Evolutionary conservation across 345 rosid genomes (phyloP).

Genomic region (Salix udensis): DNA sequence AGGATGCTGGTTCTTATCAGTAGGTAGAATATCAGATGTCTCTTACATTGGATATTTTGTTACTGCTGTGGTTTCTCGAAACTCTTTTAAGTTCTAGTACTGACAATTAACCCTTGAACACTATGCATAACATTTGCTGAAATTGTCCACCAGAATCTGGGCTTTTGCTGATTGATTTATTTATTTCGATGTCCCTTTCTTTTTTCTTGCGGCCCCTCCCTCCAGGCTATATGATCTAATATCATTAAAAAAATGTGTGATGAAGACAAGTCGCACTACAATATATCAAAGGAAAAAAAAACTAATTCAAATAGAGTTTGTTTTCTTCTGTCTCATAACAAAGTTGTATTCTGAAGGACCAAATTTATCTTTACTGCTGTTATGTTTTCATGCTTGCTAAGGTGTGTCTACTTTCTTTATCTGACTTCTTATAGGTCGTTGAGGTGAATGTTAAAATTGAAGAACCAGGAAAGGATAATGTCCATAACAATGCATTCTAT

Average conservation of each 20-base stretch:
- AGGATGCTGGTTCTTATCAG: background rate
- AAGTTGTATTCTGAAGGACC: too few relatives aligned
- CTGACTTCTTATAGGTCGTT: constrained; percentile 51
- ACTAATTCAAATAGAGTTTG: too few relatives aligned
- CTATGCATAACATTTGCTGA: background rate
- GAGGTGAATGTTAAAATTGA: constrained; percentile 79
- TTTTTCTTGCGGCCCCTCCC: too few relatives aligned
- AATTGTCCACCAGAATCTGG: too few relatives aligned
- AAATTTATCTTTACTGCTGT: too few relatives aligned
- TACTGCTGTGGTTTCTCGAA: background rate
- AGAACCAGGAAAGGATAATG: constrained; percentile 71
- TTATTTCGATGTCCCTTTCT: too few relatives aligned
- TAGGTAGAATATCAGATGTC: background rate
- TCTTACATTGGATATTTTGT: background rate
- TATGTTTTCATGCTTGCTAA: background rate
- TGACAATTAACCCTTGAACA: background rate
- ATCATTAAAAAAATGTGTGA: too few relatives aligned
- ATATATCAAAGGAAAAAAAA: too few relatives aligned
- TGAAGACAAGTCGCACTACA: too few relatives aligned
- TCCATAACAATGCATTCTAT: constrained; percentile 86
- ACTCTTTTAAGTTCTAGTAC: background rate
- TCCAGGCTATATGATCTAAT: too few relatives aligned
- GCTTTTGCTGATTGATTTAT: too few relatives aligned
- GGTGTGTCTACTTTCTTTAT: background rate
- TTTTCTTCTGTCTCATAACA: too few relatives aligned